Evolutionary conservation across 2,329 filamentous ascomycete genomes (phyloP).

Genomic region (Emergomyces africanus): DNA sequence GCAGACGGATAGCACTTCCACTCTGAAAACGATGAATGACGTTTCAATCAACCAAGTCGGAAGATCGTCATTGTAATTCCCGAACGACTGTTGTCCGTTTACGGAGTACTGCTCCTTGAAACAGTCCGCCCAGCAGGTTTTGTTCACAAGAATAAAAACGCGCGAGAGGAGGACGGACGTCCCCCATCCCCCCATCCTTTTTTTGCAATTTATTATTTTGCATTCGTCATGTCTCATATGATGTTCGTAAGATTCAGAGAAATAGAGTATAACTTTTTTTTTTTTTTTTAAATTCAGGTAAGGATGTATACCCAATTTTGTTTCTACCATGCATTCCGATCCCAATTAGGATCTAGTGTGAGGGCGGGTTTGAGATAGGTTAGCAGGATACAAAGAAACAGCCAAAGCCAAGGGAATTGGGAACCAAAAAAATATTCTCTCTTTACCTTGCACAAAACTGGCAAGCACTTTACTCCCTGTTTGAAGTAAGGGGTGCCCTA

Average conservation of each 20-base stretch:
- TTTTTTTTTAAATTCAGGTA: not conserved
- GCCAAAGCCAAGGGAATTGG: not conserved
- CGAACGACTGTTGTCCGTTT: not conserved
- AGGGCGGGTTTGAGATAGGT: constrained; percentile 7
- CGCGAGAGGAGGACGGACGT: not conserved
- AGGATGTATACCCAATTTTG: not conserved
- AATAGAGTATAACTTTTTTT: not conserved
- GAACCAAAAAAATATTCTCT: not conserved
- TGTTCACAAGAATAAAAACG: no score
- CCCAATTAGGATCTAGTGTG: constrained; percentile 51
- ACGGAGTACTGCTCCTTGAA: not conserved
- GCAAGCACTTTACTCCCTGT: constrained; percentile 95
- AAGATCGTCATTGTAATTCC: not conserved
- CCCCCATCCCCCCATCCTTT: no score
- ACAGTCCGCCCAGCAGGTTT: not conserved
- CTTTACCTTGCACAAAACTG: constrained; percentile 85
- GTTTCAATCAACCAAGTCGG: not conserved
- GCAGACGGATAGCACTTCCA: not conserved
- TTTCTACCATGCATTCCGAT: constrained; percentile 68
- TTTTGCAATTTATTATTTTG: not conserved
- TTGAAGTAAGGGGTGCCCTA: constrained; percentile 89
- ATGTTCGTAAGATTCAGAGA: not conserved
- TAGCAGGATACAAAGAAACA: not conserved
- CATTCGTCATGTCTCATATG: not conserved
- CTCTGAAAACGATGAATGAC: not conserved